Base-by-base conservation (phyloP, 2,329 filamentous ascomycete genomes). In the Emericellopsis atlantica region DNA sequence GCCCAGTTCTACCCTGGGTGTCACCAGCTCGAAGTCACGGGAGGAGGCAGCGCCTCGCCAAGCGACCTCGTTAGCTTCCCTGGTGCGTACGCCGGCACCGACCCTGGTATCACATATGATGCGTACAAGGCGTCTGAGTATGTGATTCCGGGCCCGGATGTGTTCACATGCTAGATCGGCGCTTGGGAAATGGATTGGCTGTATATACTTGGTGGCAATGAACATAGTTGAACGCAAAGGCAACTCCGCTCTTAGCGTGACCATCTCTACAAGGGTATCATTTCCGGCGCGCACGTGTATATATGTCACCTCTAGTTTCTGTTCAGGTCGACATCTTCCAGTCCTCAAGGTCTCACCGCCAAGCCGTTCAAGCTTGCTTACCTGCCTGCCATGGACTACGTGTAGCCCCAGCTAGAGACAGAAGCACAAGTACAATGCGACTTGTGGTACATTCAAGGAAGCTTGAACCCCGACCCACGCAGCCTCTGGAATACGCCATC, bases 1-100 rank as follows among this genome's bases (percentile, higher is more conserved):
- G 70, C 67, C 1, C 72, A 76, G 49, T 69, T 74, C 54, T 76
- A 76, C 49, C 72, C 72, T 0, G 69, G 69, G 7, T 76, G 72
- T 56, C 72, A 75, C 53, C 72, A 76, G 54, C 61, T 76, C 21
- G 59, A 73, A 50, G 67, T 76, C 18, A 67, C 65, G 1, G 69
- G 71, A 14, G 58, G 63, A 18, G 70, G 69, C 6, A 64, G 51
- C 39, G 64, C 61, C 7, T 58, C 54, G 2, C 65, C 66, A 1
- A 51, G 55, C 4, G 51, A 50, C 35, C 53, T 70, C 32, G 72
- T 76, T 14, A 49, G 62, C 2, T 72, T 76, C 55, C 72, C 72
- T 0, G 72, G 72, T 6, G 71, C 67, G 1, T 76, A 76, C 49
- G 62, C 64, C 49, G 54, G 51, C 2, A 59, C 54, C 15, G 71